Evolutionary conservation across 1,284 basidiomycete species (phyloP).

Genomic region (Hypsizygus ulmarius): DNA sequence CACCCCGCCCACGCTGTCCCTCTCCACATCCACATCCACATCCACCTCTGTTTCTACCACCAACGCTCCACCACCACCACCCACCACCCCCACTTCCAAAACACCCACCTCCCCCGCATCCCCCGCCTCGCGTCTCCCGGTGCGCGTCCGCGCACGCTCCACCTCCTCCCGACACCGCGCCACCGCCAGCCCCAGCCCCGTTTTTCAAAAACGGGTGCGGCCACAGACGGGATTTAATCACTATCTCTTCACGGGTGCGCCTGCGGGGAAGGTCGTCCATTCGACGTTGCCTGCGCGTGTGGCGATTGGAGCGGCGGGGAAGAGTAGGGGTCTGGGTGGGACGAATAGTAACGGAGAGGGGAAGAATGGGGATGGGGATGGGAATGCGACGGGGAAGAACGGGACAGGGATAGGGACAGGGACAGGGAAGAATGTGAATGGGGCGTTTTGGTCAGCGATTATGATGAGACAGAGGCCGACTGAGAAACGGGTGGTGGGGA

Average conservation of each 20-base stretch:
- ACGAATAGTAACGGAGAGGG: too few relatives aligned
- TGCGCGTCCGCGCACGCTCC: conserved; percentile 6
- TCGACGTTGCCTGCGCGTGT: conserved; percentile 8
- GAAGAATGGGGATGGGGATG: too few relatives aligned
- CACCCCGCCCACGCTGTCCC: conserved; percentile 21
- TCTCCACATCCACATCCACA: conserved; percentile 18
- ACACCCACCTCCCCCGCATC: neutral
- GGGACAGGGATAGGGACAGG: too few relatives aligned
- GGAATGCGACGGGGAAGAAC: too few relatives aligned
- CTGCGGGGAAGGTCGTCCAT: conserved; percentile 8
- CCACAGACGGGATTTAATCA: conserved; percentile 22
- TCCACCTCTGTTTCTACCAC: conserved; percentile 16
- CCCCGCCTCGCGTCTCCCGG: conserved; percentile 7
- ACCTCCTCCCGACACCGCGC: conserved; percentile 11
- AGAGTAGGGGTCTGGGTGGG: too few relatives aligned
- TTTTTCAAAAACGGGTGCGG: conserved; percentile 8
- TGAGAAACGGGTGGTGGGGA: too few relatives aligned
- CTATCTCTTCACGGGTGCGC: conserved; percentile 15
- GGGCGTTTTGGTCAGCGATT: too few relatives aligned
- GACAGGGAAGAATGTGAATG: too few relatives aligned
- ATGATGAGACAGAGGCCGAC: neutral
- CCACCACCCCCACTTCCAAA: conserved; percentile 1
- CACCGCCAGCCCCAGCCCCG: neutral
- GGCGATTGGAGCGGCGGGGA: neutral
- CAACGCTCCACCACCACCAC: conserved; percentile 7